Evolutionary conservation across 2,329 filamentous ascomycete species (phyloP).

Genomic region (Mycosphaerella sp.): DNA sequence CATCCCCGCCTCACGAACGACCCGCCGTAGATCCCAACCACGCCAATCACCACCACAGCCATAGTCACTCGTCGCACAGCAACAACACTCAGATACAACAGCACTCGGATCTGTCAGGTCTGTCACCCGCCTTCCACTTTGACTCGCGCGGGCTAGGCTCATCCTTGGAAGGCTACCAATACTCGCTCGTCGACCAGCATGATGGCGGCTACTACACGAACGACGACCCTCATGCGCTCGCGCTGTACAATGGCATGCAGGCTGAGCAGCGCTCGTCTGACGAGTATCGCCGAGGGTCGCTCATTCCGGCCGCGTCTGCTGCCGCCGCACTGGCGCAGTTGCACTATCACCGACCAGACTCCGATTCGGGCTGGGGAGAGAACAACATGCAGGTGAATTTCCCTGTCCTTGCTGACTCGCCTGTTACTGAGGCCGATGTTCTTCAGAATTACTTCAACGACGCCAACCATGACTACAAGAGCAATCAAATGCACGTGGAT

Average conservation of each 20-base stretch:
- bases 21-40: slow-evolving; percentile 43
- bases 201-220: slow-evolving; percentile 37
- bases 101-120: slow-evolving; percentile 35
- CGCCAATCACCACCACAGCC: slow-evolving; percentile 30
- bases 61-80: slow-evolving; percentile 10
- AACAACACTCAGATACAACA: slow-evolving; percentile 24
- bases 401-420: slow-evolving; percentile 31
- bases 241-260: slow-evolving; percentile 50
- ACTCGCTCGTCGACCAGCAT: slow-evolving; percentile 37
- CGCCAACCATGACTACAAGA: slow-evolving; percentile 28
- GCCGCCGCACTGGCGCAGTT: slow-evolving; percentile 84
- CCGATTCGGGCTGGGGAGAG: slow-evolving; percentile 65
- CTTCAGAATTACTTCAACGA: slow-evolving; percentile 38
- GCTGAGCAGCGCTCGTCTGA: slow-evolving; percentile 56
- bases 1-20: slow-evolving; percentile 70
- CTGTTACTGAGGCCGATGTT: slow-evolving; percentile 34
- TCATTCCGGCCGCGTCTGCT: slow-evolving; percentile 65
- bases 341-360: slow-evolving; percentile 68
- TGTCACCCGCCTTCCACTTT: slow-evolving; percentile 34
- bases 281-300: slow-evolving; percentile 59
- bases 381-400: slow-evolving; percentile 33
- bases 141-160: slow-evolving; percentile 31
- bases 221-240: slow-evolving; percentile 55
- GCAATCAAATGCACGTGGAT: slow-evolving; percentile 30
- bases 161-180: slow-evolving; percentile 35